phyloP scores from a whole-genome alignment of 2,329 filamentous ascomycete genomes.

The Epichloe amarillans region DNA sequence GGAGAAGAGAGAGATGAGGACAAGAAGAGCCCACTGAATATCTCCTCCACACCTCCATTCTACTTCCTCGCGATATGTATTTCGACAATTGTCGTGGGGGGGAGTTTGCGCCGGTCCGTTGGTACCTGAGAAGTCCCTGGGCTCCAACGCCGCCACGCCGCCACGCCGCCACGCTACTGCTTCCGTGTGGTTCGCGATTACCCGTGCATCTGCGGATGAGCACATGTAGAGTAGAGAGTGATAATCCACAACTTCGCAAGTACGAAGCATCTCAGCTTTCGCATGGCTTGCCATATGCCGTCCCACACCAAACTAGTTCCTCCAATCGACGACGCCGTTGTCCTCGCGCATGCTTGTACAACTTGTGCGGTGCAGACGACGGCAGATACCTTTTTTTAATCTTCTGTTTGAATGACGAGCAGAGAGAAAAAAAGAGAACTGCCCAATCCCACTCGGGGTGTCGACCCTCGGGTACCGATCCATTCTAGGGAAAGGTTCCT shows the following conservation, averaged over 20 bases:
- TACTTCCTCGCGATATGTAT: neutral
- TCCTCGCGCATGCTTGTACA: neutral
- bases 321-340: neutral
- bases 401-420: neutral
- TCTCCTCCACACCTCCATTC: neutral
- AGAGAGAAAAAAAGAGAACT: neutral
- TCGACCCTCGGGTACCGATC: no score
- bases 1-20: neutral
- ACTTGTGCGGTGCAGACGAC: neutral
- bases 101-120: neutral
- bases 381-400: neutral
- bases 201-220: neutral
- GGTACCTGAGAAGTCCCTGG: neutral
- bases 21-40: neutral
- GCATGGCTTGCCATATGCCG: neutral
- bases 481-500: no score
- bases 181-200: neutral
- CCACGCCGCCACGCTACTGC: neutral
- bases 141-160: neutral
- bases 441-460: no score
- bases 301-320: neutral
- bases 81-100: neutral
- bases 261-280: neutral
- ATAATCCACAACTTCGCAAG: neutral
- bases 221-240: neutral